These are phyloP conservation scores for Boletus sensibilis DNA, from an alignment of 768 basidiomycete genomes.

Conservation along the genomic window DNA sequence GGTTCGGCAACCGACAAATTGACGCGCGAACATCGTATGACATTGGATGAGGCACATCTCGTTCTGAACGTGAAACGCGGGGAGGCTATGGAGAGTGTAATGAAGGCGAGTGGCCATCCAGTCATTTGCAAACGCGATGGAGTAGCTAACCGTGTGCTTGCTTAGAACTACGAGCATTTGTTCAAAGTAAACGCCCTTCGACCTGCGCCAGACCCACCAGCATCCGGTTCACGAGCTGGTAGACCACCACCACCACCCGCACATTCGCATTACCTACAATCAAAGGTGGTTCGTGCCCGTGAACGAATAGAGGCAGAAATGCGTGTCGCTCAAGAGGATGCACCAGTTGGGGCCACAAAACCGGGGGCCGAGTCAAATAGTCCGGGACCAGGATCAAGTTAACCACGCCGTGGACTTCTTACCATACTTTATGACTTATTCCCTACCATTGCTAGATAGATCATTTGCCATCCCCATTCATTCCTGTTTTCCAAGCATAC, in stretches of 20 bases:
- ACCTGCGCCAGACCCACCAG: constrained; percentile 49
- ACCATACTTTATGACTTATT: constrained; percentile 15
- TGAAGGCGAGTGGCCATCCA: constrained; percentile 54
- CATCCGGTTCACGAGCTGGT: constrained; percentile 36
- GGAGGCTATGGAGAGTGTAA: constrained; percentile 62
- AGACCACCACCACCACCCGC: constrained; percentile 43
- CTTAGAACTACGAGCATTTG: constrained; percentile 87
- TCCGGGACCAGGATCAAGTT: constrained; percentile 24
- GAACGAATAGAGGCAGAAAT: constrained; percentile 94
- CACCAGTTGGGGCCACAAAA: constrained; percentile 12
- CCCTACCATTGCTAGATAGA: constrained; percentile 22
- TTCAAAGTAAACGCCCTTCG: constrained; percentile 86
- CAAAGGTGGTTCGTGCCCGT: constrained; percentile 92
- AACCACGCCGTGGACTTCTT: constrained; percentile 6
- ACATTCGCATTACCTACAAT: constrained; percentile 92
- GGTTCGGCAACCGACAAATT: constrained; percentile 77
- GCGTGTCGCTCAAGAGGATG: constrained; percentile 31
- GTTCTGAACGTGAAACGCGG: constrained; percentile 86
- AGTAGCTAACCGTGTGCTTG: constrained; percentile 1
- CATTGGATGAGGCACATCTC: constrained; percentile 89
- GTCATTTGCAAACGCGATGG: background rate
- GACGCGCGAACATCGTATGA: constrained; percentile 87
- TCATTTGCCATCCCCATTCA: constrained; percentile 28
- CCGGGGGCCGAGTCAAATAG: constrained; percentile 18
- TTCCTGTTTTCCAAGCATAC: constrained; percentile 16